phyloP scores from a whole-genome alignment of 208 protist genomes.

The Trypanosoma boissoni region DNA sequence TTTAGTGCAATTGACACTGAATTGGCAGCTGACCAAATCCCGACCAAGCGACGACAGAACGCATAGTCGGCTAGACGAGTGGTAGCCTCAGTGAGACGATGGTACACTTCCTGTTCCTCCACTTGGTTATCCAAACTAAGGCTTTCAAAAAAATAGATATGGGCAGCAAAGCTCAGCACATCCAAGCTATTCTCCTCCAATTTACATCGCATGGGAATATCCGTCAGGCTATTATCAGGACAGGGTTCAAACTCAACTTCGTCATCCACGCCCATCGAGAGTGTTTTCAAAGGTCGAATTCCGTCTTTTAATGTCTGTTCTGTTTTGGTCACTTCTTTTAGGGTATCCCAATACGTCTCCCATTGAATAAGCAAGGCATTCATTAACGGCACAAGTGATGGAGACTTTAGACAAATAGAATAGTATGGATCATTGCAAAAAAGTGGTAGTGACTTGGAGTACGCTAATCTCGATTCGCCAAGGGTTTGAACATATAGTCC shows the following conservation, averaged over 20 bases:
- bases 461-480: not conserved
- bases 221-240: not conserved
- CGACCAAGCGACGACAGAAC: conserved; percentile 10
- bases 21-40: not conserved
- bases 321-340: conserved; percentile 4
- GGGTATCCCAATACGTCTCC: conserved; percentile 16
- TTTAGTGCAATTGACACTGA: not conserved
- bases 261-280: not conserved
- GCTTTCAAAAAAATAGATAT: not conserved
- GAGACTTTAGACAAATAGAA: conserved; percentile 10
- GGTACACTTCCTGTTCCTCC: conserved; percentile 22
- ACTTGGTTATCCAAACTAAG: not conserved
- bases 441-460: not conserved
- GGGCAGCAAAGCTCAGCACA: conserved; percentile 11
- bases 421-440: conserved; percentile 11
- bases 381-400: conserved; percentile 21
- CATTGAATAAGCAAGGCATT: conserved; percentile 12
- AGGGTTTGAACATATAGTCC: conserved; percentile 12
- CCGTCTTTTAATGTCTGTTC: not conserved
- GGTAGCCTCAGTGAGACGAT: conserved; percentile 18
- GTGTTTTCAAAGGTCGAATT: not conserved
- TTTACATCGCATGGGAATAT: not conserved
- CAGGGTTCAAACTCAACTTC: not conserved
- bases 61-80: conserved; percentile 18
- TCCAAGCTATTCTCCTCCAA: conserved; percentile 19